Evolutionary conservation across 768 basidiomycete genomes (phyloP).

Genomic region (Fomitopsis serialis): DNA sequence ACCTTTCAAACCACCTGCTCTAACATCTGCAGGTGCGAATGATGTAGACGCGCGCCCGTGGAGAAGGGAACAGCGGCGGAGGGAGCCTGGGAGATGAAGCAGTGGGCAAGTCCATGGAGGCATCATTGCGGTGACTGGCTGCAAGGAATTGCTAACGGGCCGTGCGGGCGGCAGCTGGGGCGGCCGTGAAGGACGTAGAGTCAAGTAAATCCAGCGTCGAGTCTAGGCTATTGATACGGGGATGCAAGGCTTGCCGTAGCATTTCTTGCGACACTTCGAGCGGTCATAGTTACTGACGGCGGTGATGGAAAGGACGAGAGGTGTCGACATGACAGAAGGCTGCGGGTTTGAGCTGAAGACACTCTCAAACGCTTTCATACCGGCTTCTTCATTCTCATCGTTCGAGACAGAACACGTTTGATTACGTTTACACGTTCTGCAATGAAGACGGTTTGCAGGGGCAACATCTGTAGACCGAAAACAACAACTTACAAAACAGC

Average conservation of each 20-base stretch:
- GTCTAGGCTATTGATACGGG: not conserved
- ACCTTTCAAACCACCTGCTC: not conserved
- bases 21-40: slow-evolving; percentile 13
- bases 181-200: slow-evolving; percentile 2
- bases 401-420: slow-evolving; percentile 45
- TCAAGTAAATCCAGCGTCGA: not conserved
- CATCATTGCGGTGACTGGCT: slow-evolving; percentile 8
- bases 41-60: not conserved
- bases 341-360: slow-evolving; percentile 36
- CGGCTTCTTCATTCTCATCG: slow-evolving; percentile 28
- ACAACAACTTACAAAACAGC: too few relatives aligned
- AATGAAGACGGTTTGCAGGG: too few relatives aligned
- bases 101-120: slow-evolving; percentile 1
- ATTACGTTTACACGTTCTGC: too few relatives aligned
- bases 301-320: slow-evolving; percentile 23
- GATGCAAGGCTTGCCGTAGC: not conserved
- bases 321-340: slow-evolving; percentile 1
- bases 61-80: slow-evolving; percentile 1
- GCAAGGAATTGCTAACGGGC: not conserved
- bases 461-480: too few relatives aligned
- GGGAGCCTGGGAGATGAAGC: not conserved
- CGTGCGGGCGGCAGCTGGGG: not conserved
- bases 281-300: not conserved
- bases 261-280: not conserved
- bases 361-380: slow-evolving; percentile 24